phyloP scores from a whole-genome alignment of 2,329 filamentous ascomycete genomes.

The Penicillium sp. region DNA sequence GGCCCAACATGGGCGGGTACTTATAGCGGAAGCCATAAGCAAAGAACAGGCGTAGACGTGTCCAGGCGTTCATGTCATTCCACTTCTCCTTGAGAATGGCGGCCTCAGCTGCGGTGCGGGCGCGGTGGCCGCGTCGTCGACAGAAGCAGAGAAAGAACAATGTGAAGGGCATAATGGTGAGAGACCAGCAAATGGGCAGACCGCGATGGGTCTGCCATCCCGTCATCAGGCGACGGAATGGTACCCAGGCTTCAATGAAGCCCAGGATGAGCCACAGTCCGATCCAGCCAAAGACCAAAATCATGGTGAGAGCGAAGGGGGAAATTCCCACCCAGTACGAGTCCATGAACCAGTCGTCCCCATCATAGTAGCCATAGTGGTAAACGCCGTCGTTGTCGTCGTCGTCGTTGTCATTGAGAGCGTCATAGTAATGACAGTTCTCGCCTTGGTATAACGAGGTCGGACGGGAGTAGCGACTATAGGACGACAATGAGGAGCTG shows the following conservation, averaged over 20 bases:
- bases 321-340: constrained; percentile 20
- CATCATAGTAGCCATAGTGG: constrained; percentile 7
- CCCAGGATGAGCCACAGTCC: constrained; percentile 25
- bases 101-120: constrained; percentile 25
- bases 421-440: constrained; percentile 12
- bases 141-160: constrained; percentile 14
- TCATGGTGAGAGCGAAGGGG: constrained; percentile 23
- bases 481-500: constrained; percentile 10
- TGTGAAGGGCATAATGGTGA: constrained; percentile 21
- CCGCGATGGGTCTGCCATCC: constrained; percentile 33
- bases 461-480: constrained; percentile 20
- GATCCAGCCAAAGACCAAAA: constrained; percentile 25
- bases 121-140: constrained; percentile 26
- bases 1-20: constrained; percentile 28
- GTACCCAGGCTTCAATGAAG: constrained; percentile 28
- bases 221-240: constrained; percentile 31
- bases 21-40: constrained; percentile 28
- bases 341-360: constrained; percentile 23
- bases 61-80: constrained; percentile 23
- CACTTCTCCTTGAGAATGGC: constrained; percentile 23
- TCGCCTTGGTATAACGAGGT: constrained; percentile 12
- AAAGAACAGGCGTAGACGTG: constrained; percentile 25
- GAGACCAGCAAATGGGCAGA: constrained; percentile 27
- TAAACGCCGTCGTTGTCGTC: constrained; percentile 1
- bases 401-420: background rate